Evolutionary conservation across 1,139 yeast species (phyloP), one percentile per base, ranked within the genome.

Genomic region (Blastobotrys ciferrii): DNA sequence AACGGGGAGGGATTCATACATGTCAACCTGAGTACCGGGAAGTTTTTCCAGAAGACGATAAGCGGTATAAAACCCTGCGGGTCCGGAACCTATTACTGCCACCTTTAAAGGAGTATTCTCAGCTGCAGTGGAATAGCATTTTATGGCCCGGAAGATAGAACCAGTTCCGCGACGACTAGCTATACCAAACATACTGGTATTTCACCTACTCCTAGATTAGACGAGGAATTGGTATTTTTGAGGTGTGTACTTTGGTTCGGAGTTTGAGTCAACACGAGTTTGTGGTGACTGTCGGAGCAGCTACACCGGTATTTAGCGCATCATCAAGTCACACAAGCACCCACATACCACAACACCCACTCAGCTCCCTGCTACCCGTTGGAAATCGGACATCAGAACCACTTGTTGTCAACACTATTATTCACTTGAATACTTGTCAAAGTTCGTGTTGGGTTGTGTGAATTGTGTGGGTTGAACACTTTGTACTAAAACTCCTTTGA

Each of bases 41-140:
- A 71, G 58, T 50, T 78, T 78, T 54, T 79, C 80, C 41, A 91
- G 69, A 14, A 91, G 66, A 48, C 87, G 83, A 57, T 86, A 81
- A 0, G 91, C 91, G 1, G 97, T 84, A 66, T 92, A 92, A 64
- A 92, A 89, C 0, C 96, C 98, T 0, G 97, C 94, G 0, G 99
- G 98, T 0, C 99, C 99, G 0, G 97, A 80, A 0, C 99, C 99
- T 1, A 92, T 81, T 11, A 92, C 77, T 1, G 98, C 92, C 17
- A 84, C 72, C 45, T 72, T 71, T 42, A 65, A 57, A 12, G 57
- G 48, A 12, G 41, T 19, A 3, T 15, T 35, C 23, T 7, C 31
- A 4, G 41, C 19, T 4, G 23, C 31, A 6, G 17, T 9, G 5
- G 28, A 23, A 23, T 23, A 23, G 9, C 28, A 6, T 23, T 9